Evolutionary conservation across 768 basidiomycete species (phyloP), one percentile per base, ranked within the genome.

Genomic region (Gyrodon lividus): DNA sequence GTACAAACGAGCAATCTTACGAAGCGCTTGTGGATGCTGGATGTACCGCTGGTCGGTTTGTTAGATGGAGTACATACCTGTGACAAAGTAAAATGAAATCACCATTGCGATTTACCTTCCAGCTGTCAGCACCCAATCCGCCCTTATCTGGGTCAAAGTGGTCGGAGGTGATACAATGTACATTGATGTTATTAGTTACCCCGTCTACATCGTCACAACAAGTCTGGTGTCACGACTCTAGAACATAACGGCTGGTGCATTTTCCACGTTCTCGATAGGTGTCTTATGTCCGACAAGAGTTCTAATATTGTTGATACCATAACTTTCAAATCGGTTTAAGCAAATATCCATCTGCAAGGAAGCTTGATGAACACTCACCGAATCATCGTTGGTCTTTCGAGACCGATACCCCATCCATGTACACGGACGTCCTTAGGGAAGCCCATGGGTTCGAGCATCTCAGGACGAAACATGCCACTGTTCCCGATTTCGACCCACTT

Each of bases 381-480:
- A 72, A 99, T 98, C 97, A 99, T 98, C 1, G 97, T 98, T 16
- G 97, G 97, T 54, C 97, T 76, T 74, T 99, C 97, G 24, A 98
- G 75, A 63, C 86, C 82, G 56, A 99, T 81, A 42, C 97, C 97
- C 92, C 95, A 99, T 16, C 97, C 97, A 56, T 94, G 91, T 22
- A 98, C 96, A 22, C 94, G 86, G 10, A 98, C 93, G 63, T 94
- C 94, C 58, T 91, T 89, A 0, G 97, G 97, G 66, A 98, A 86
- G 28, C 97, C 97, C 95, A 98, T 98, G 6, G 97, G 94, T 67
- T 94, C 94, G 28, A 99, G 77, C 96, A 99, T 98, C 69, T 99
- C 97, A 4, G 97, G 97, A 30, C 97, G 84, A 85, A 99, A 99
- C 90, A 99, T 96, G 20, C 97, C 97, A 65, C 93, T 96, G 73